Percentiles rank a stretch among this genome's conserved stretches.
Conservation (phyloP, 768 basidiomycete genomes). For the Coprinopsis sp. region DNA sequence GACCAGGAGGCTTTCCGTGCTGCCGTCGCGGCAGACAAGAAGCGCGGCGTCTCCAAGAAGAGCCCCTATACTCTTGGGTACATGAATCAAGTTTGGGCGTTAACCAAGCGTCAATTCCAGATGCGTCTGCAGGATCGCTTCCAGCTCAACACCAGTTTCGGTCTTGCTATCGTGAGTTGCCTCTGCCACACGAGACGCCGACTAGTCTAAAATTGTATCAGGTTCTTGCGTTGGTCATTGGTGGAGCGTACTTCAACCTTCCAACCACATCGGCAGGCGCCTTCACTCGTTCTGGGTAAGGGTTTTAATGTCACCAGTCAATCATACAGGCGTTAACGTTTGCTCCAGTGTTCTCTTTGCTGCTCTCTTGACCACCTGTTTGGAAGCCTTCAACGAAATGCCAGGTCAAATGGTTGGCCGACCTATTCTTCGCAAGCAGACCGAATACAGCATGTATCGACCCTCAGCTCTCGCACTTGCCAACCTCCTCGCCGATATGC, state of each 20-base stretch:
- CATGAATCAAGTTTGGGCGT: slow-evolving; percentile 62
- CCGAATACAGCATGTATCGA: slow-evolving; percentile 60
- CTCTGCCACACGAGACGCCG: neutral
- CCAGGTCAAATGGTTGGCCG: slow-evolving; percentile 77
- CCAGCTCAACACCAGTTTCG: slow-evolving; percentile 68
- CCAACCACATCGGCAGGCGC: slow-evolving; percentile 73
- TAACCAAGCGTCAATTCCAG: slow-evolving; percentile 71
- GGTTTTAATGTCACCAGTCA: neutral
- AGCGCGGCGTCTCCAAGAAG: slow-evolving; percentile 68
- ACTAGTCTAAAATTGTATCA: slow-evolving; percentile 14
- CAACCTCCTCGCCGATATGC: slow-evolving; percentile 64
- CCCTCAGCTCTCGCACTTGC: slow-evolving; percentile 61
- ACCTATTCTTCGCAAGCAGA: slow-evolving; percentile 65
- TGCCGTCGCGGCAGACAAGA: slow-evolving; percentile 74
- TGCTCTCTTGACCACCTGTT: slow-evolving; percentile 58
- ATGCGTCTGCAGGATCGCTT: slow-evolving; percentile 72
- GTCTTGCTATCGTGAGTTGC: slow-evolving; percentile 49
- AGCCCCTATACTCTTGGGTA: slow-evolving; percentile 84
- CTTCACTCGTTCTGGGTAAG: slow-evolving; percentile 75
- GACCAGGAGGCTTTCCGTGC: slow-evolving; percentile 76
- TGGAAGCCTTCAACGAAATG: slow-evolving; percentile 76
- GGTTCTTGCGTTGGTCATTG: slow-evolving; percentile 61
- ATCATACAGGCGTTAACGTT: neutral
- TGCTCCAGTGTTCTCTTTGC: slow-evolving; percentile 60
- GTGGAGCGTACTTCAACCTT: slow-evolving; percentile 69